phyloP scores from a whole-genome alignment of 2,329 filamentous ascomycete genomes.

The Apiospora pterosperma region DNA sequence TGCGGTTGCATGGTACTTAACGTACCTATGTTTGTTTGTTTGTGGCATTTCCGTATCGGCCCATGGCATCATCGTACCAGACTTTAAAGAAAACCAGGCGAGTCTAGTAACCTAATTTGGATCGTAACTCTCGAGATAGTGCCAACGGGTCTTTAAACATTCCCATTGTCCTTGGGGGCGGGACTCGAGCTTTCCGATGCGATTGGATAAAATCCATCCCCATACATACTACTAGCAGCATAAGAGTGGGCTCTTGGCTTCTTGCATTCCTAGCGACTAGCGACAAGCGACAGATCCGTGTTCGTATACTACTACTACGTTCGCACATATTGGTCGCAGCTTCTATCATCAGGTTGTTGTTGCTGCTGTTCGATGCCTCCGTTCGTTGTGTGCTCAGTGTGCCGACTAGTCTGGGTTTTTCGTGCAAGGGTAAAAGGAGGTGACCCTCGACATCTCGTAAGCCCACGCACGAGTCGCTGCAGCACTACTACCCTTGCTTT shows the following conservation, averaged over 20 bases:
- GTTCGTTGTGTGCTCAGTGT: neutral
- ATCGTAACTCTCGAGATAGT: neutral
- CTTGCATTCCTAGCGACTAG: too few relatives aligned
- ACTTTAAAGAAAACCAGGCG: neutral
- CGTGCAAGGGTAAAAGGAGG: neutral
- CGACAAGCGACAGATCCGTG: too few relatives aligned
- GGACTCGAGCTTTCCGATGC: too few relatives aligned
- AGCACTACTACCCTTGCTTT: neutral
- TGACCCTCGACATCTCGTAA: neutral
- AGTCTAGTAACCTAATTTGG: neutral
- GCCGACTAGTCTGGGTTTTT: neutral
- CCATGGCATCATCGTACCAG: neutral
- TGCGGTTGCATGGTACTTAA: too few relatives aligned
- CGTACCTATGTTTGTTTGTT: too few relatives aligned
- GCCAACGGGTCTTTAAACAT: neutral
- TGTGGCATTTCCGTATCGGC: neutral
- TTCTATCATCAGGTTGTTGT: neutral
- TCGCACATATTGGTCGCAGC: too few relatives aligned
- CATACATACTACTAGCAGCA: too few relatives aligned
- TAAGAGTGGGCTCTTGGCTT: too few relatives aligned
- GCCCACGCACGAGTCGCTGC: neutral
- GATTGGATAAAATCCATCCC: too few relatives aligned
- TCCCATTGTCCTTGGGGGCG: neutral
- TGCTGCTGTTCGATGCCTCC: neutral
- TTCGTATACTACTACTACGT: too few relatives aligned